Base-by-base conservation (phyloP, 495 filamentous ascomycete species). In the Penicillium bovifimosum region DNA sequence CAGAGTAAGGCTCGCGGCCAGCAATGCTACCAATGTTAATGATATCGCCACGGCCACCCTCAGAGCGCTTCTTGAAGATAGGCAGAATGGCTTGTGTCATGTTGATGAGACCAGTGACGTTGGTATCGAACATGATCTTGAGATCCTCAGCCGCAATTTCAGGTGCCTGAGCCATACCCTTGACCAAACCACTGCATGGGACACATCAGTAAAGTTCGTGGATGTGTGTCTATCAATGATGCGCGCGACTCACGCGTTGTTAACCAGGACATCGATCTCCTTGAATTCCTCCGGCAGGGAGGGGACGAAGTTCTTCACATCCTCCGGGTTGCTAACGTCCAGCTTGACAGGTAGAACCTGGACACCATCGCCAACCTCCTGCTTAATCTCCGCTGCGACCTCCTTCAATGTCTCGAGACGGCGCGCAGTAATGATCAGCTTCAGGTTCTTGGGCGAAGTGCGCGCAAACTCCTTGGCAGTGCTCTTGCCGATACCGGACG, bases 21-120 rank as follows among this genome's bases (percentile, higher is more conserved):
- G 93, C 93, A 65, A 98, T 93, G 60, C 86, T 91, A 48, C 93
- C 93, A 64, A 98, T 88, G 70, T 96, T 97, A 69, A 98, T 95
- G 64, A 98, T 91, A 63, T 98, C 93, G 53, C 93, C 93, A 27
- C 76, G 73, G 47, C 91, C 91, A 44, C 89, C 88, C 35, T 91
- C 82, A 11, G 76, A 69, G 34, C 90, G 83, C 63, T 83, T 80
- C 75, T 90, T 85, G 79, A 90, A 95, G 67, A 91, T 85, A 16
- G 85, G 81, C 16, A 98, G 79, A 41, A 96, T 73, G 27, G 88
- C 89, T 76, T 98, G 93, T 6, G 93, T 97, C 88, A 98, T 93
- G 76, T 91, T 87, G 74, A 98, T 95, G 18, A 98, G 76, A 14
- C 93, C 93, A 3, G 83, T 91, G 42, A 96, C 91, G 70, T 98